Evolutionary conservation across 371 early-diverging fungal species (phyloP).

Genomic region (Batkoa obscura): DNA sequence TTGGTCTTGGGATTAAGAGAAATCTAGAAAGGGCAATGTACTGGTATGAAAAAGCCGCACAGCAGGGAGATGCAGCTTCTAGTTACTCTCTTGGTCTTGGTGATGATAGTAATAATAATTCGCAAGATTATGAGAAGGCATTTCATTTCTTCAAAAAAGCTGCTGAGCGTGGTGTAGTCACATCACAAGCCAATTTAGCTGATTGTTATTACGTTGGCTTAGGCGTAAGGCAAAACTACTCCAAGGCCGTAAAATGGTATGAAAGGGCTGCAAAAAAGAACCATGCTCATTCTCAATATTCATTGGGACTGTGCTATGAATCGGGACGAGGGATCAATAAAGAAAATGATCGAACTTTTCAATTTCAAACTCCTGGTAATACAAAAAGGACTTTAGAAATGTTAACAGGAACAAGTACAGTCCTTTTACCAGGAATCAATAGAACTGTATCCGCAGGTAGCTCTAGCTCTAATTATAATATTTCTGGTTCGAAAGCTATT

Average conservation of each 20-base stretch:
- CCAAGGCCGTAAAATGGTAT: constrained; percentile 43
- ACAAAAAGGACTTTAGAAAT: too few species aligned
- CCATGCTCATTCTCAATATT: constrained; percentile 51
- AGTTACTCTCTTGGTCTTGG: constrained; percentile 65
- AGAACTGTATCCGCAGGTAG: constrained; percentile 45
- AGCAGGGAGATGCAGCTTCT: constrained; percentile 51
- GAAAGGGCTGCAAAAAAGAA: constrained; percentile 30
- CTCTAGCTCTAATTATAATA: constrained; percentile 56
- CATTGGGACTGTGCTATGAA: constrained; percentile 65
- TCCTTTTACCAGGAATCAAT: constrained; percentile 32
- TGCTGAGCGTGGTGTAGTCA: constrained; percentile 27
- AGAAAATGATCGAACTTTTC: constrained; percentile 30
- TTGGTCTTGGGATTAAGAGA: constrained; percentile 40
- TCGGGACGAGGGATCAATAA: constrained; percentile 47
- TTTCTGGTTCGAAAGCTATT: constrained; percentile 37
- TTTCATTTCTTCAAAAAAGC: constrained; percentile 25
- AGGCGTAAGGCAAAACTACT: constrained; percentile 39
- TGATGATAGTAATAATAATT: constrained; percentile 52
- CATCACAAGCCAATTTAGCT: constrained; percentile 54
- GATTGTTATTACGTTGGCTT: constrained; percentile 67
- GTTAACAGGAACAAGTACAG: constrained; percentile 58
- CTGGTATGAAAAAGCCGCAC: constrained; percentile 53
- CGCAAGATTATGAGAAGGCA: constrained; percentile 30
- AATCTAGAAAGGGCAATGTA: constrained; percentile 31
- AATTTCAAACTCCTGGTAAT: constrained; percentile 14